Conservation (phyloP, 2,329 filamentous ascomycete genomes). For the Didymella arachidicola region DNA sequence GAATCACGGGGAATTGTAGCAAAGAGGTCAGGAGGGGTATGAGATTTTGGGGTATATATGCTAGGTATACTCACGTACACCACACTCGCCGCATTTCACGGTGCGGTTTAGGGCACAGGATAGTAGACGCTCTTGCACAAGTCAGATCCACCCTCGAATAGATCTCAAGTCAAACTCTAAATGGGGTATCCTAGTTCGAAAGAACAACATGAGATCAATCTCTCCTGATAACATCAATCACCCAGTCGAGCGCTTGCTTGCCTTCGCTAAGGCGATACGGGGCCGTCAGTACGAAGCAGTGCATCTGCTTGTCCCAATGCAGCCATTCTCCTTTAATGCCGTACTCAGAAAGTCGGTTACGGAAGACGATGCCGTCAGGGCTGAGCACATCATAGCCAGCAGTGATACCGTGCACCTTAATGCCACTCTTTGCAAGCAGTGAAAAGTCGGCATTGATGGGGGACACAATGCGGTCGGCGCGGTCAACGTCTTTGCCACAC, state of each 20-base stretch:
- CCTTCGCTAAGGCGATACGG: conserved; percentile 59
- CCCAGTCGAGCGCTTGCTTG: conserved; percentile 56
- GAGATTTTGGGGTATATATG: neutral
- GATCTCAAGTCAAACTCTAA: neutral
- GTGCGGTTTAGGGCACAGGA: neutral
- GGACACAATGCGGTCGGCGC: conserved; percentile 57
- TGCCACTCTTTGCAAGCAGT: conserved; percentile 48
- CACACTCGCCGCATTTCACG: neutral
- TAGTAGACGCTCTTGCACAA: no score
- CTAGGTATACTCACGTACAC: neutral
- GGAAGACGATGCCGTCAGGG: conserved; percentile 60
- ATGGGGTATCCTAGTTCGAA: conserved; percentile 5
- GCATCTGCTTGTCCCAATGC: conserved; percentile 68
- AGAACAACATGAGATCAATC: conserved; percentile 19
- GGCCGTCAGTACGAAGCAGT: conserved; percentile 64
- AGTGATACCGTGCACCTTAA: conserved; percentile 62
- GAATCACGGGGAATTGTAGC: no score
- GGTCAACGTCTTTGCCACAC: conserved; percentile 50
- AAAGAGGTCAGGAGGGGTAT: neutral
- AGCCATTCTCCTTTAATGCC: conserved; percentile 62
- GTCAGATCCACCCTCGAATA: no score
- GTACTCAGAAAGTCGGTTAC: conserved; percentile 55
- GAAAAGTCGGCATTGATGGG: conserved; percentile 58
- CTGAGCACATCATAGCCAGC: conserved; percentile 62
- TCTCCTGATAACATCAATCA: conserved; percentile 49